These are phyloP conservation scores for Pyricularia grisea DNA, from an alignment of 2,329 filamentous ascomycete species.

Conservation along the genomic window DNA sequence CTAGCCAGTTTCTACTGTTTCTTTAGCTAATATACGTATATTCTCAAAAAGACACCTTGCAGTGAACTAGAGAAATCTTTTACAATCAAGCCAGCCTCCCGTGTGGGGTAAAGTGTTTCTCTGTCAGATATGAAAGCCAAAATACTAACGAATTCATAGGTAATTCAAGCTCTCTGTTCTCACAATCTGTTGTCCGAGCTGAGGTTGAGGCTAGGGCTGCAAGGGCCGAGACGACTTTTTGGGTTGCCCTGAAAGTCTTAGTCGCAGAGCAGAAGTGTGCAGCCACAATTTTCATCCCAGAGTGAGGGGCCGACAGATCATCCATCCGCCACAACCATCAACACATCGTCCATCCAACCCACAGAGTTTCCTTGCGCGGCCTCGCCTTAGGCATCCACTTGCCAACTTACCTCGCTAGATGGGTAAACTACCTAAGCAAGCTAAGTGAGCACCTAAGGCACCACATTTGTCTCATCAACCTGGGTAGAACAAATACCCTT, in stretches of 20 bases:
- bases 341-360: not conserved
- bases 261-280: not conserved
- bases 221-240: not conserved
- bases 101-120: not conserved
- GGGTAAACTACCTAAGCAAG: not conserved
- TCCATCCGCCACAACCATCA: not conserved
- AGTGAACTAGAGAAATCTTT: not conserved
- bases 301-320: not conserved
- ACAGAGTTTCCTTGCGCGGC: not conserved
- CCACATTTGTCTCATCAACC: not conserved
- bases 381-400: not conserved
- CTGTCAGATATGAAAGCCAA: not conserved
- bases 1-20: not conserved
- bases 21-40: no score
- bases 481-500: not conserved
- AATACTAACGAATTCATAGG: not conserved
- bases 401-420: not conserved
- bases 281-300: not conserved
- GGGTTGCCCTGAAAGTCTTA: not conserved
- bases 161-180: not conserved
- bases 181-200: not conserved
- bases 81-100: not conserved
- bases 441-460: not conserved
- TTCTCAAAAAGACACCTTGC: not conserved
- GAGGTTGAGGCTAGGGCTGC: not conserved